phyloP scores from a whole-genome alignment of 768 basidiomycete genomes.

The Thelephora ganbajun region DNA sequence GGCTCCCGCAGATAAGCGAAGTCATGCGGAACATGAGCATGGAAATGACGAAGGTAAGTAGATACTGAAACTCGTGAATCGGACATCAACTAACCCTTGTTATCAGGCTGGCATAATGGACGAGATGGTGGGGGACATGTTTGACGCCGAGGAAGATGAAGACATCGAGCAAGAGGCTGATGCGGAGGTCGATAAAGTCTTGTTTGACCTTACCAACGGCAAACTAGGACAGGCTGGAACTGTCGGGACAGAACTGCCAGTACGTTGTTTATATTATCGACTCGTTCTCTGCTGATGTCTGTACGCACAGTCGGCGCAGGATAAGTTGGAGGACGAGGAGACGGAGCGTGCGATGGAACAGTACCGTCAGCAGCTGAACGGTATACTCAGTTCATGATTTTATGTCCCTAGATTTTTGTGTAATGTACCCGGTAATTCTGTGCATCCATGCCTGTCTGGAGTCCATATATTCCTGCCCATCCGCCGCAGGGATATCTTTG shows the following conservation, averaged over 20 bases:
- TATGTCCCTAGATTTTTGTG: neutral
- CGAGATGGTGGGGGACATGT: conserved; percentile 92
- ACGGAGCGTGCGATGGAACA: conserved; percentile 81
- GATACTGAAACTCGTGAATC: neutral
- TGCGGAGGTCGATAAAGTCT: conserved; percentile 90
- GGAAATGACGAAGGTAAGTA: conserved; percentile 93
- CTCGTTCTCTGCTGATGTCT: neutral
- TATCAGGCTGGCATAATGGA: conserved; percentile 88
- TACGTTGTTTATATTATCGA: conserved; percentile 24
- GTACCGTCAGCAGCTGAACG: conserved; percentile 81
- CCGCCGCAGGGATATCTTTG: neutral
- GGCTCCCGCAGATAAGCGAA: conserved; percentile 82
- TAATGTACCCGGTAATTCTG: neutral
- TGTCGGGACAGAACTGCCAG: conserved; percentile 61
- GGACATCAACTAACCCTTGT: conserved; percentile 5
- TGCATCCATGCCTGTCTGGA: no score
- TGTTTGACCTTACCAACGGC: conserved; percentile 91
- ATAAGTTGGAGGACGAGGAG: conserved; percentile 63
- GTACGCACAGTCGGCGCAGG: conserved; percentile 35
- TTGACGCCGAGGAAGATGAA: conserved; percentile 88
- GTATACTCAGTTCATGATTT: conserved; percentile 50
- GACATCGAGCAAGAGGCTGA: conserved; percentile 95
- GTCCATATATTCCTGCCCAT: no score
- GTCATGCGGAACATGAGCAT: conserved; percentile 97
- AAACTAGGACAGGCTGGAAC: conserved; percentile 81